Conservation (phyloP, 2,329 filamentous ascomycete species). For the Neofusicoccum laricinum region DNA sequence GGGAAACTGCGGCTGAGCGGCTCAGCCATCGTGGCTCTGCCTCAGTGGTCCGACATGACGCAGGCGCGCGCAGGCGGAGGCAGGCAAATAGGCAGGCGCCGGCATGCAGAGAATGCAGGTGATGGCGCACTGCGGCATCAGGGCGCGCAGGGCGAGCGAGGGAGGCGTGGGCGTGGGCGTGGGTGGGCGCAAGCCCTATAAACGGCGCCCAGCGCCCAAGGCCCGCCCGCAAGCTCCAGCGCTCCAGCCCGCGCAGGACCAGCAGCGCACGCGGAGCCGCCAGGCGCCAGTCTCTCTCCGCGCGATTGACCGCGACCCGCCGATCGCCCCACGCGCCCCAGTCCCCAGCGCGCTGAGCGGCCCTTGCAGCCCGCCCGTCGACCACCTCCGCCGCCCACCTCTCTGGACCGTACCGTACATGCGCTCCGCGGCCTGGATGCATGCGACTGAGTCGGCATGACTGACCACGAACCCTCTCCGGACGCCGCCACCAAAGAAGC, state of each 20-base stretch:
- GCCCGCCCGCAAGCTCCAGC: not conserved
- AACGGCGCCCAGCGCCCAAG: constrained; percentile 2
- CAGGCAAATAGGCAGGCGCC: constrained; percentile 12
- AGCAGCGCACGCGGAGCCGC: constrained; percentile 1
- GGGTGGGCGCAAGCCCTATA: not conserved
- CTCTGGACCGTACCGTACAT: not conserved
- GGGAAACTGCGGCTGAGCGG: constrained; percentile 9
- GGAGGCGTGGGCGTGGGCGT: not conserved
- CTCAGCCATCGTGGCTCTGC: constrained; percentile 12
- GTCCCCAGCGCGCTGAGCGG: constrained; percentile 10
- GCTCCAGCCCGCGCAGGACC: not conserved
- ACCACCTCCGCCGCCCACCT: not conserved
- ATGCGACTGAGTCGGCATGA: constrained; percentile 13
- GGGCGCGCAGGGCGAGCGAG: not conserved
- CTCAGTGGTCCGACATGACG: constrained; percentile 7
- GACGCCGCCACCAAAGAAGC: constrained; percentile 41
- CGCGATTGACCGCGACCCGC: constrained; percentile 14
- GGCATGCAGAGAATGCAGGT: constrained; percentile 6
- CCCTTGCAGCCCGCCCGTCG: constrained; percentile 5
- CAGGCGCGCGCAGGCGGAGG: constrained; percentile 3
- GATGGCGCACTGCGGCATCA: not conserved
- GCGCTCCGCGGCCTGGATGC: not conserved
- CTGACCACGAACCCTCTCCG: constrained; percentile 17
- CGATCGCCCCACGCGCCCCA: constrained; percentile 9
- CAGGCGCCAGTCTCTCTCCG: constrained; percentile 2